Conservation (phyloP, 164 flowering plant genomes). For the Aristolochia californica region DNA sequence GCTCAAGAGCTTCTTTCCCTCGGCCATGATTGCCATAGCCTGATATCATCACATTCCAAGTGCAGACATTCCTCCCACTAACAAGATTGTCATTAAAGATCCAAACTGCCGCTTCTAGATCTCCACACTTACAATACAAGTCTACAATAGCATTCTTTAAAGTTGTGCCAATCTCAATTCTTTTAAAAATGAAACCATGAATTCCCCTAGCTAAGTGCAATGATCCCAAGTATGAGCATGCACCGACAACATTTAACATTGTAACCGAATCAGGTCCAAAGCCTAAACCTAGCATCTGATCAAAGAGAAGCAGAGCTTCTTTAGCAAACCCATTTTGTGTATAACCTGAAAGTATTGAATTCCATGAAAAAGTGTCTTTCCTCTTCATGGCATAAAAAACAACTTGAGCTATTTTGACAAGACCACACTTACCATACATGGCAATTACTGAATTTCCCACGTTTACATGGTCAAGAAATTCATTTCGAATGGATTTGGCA, state of each 20-base stretch:
- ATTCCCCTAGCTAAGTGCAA: conserved; percentile 24
- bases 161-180: conserved; percentile 14
- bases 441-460: conserved; percentile 1
- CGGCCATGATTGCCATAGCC: conserved; percentile 10
- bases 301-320: conserved; percentile 30
- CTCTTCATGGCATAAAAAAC: conserved; percentile 24
- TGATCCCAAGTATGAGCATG: conserved; percentile 36
- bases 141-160: conserved; percentile 31
- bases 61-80: conserved; percentile 3
- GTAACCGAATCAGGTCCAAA: conserved; percentile 28
- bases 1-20: conserved; percentile 1
- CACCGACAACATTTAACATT: conserved; percentile 23
- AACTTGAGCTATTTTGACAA: conserved; percentile 17
- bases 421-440: conserved; percentile 29
- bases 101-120: conserved; percentile 1
- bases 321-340: conserved; percentile 33
- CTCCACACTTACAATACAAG: conserved; percentile 9
- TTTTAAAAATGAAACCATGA: conserved; percentile 18
- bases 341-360: conserved; percentile 35
- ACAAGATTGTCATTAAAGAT: conserved; percentile 16
- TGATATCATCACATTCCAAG: conserved; percentile 10
- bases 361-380: conserved; percentile 37
- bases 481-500: neutral
- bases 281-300: conserved; percentile 25
- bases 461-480: neutral